phyloP scores from a whole-genome alignment of 2,329 filamentous ascomycete genomes.

The Microsporum audouinii region DNA sequence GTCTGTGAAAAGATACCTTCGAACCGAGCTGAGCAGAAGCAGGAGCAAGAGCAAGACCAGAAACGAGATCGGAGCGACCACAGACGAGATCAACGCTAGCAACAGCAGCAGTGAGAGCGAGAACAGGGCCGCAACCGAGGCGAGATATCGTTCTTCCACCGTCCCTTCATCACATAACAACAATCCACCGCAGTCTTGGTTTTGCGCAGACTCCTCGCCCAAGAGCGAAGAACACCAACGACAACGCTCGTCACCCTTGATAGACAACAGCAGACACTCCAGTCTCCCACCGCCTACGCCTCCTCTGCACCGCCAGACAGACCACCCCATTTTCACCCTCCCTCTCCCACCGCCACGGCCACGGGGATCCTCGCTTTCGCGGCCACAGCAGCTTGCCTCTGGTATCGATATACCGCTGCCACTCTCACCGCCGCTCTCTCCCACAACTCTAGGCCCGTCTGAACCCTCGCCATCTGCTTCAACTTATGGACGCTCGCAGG shows the following conservation, averaged over 20 bases:
- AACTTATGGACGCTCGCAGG: slow-evolving; percentile 4
- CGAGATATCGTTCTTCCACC: background rate
- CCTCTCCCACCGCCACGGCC: background rate
- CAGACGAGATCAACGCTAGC: background rate
- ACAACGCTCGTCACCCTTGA: background rate
- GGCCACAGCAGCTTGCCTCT: background rate
- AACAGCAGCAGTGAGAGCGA: background rate
- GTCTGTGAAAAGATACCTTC: slow-evolving; percentile 15
- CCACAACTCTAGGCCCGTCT: background rate
- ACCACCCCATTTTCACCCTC: background rate
- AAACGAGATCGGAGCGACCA: background rate
- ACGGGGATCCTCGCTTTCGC: background rate
- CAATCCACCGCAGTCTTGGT: background rate
- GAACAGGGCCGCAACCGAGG: background rate
- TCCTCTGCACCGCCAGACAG: background rate
- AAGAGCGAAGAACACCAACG: background rate
- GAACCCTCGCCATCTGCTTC: background rate
- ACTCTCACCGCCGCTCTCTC: background rate
- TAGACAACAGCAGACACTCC: background rate
- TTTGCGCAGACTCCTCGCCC: background rate
- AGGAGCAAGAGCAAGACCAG: background rate
- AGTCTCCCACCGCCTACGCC: background rate
- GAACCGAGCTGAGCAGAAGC: slow-evolving; percentile 1
- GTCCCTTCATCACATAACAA: background rate
- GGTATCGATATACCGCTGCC: background rate